A percentile compares a stretch with the other conserved stretches of the same genome.
Evolutionary conservation across 164 flowering plant species (phyloP).

Genomic region (Magnolia sinica): DNA sequence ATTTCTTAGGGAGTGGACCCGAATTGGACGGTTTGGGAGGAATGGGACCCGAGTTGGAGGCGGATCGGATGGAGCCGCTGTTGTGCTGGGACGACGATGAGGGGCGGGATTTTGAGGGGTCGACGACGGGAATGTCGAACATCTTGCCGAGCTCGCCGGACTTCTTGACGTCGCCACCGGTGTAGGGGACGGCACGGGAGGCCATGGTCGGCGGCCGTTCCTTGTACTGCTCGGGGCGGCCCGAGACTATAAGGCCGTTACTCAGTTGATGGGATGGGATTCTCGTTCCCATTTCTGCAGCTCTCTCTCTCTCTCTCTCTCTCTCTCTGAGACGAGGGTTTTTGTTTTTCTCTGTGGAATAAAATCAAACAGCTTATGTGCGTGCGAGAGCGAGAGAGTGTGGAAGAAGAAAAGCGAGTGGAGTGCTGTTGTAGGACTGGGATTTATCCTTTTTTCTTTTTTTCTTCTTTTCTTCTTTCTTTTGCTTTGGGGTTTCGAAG

Average conservation of each 20-base stretch:
- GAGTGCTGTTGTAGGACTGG: neutral
- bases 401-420: neutral
- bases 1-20: constrained; percentile 30
- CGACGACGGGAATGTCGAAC: constrained; percentile 61
- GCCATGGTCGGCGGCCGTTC: constrained; percentile 58
- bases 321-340: neutral
- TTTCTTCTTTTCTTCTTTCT: neutral
- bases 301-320: neutral
- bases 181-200: constrained; percentile 67
- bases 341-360: neutral
- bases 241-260: constrained; percentile 71
- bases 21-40: constrained; percentile 41
- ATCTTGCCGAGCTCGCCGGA: constrained; percentile 92
- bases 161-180: constrained; percentile 80
- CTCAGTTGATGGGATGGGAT: constrained; percentile 72
- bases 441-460: neutral
- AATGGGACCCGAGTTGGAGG: constrained; percentile 52
- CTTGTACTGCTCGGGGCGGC: constrained; percentile 53
- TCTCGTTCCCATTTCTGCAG: constrained; percentile 46
- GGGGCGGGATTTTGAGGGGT: constrained; percentile 23
- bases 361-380: constrained; percentile 3
- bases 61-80: constrained; percentile 40
- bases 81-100: constrained; percentile 24
- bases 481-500: neutral
- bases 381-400: neutral